Evolutionary conservation across 768 basidiomycete species (phyloP).

Genomic region (Rhodotorula graminis): DNA sequence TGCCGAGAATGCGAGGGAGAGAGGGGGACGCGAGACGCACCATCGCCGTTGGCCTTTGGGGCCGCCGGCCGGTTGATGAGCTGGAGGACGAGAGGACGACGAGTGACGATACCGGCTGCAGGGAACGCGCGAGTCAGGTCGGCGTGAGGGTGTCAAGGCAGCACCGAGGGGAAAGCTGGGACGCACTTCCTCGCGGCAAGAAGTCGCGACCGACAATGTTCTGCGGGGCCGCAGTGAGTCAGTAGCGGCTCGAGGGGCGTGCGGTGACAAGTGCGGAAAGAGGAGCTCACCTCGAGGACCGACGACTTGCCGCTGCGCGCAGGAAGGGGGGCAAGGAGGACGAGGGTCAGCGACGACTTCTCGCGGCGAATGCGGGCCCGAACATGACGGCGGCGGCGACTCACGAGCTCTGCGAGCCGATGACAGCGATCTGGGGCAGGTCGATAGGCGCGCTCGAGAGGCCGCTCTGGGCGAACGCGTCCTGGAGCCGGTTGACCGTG

Average conservation of each 20-base stretch:
- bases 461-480: conserved; percentile 48
- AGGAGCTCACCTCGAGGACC: conserved; percentile 48
- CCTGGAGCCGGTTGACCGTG: conserved; percentile 44
- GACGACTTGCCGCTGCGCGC: conserved; percentile 49
- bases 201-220: conserved; percentile 98
- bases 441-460: conserved; percentile 48
- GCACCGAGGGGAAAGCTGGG: background rate
- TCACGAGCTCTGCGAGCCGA: conserved; percentile 49
- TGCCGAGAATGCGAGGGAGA: too few relatives aligned
- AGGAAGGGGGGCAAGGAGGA: background rate
- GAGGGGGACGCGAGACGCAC: background rate
- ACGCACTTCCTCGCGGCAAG: conserved; percentile 77
- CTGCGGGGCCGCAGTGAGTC: conserved; percentile 48
- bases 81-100: conserved; percentile 93
- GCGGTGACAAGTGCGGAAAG: background rate
- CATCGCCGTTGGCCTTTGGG: conserved; percentile 46
- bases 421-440: conserved; percentile 51
- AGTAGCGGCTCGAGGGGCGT: too few relatives aligned
- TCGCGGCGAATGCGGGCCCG: too few relatives aligned
- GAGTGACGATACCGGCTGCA: conserved; percentile 86
- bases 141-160: background rate
- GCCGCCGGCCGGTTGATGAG: conserved; percentile 72
- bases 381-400: too few relatives aligned
- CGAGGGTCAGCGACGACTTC: background rate
- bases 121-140: too few relatives aligned